These are phyloP conservation scores for Mycena filopes DNA, from an alignment of 768 basidiomycete species.

Conservation along the genomic window DNA sequence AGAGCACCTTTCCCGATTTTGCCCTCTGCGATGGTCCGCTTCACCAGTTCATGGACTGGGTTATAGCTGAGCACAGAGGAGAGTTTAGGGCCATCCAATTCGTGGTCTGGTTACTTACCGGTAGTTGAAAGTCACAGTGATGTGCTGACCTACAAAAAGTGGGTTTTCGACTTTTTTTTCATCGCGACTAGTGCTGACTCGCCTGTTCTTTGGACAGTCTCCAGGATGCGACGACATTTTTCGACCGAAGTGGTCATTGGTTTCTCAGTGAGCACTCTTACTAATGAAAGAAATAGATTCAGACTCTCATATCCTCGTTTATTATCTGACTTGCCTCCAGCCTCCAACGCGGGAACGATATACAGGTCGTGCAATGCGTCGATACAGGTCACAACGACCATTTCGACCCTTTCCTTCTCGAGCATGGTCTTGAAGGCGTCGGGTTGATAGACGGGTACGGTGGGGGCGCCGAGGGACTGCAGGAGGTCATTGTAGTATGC, in stretches of 20 bases:
- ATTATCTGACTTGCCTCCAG: slow-evolving; percentile 45
- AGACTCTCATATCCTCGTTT: background rate
- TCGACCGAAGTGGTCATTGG: slow-evolving; percentile 63
- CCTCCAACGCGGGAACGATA: slow-evolving; percentile 55
- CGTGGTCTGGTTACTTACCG: slow-evolving; percentile 36
- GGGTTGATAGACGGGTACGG: slow-evolving; percentile 52
- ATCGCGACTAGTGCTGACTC: too few species aligned
- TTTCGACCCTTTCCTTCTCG: slow-evolving; percentile 54
- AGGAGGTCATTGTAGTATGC: slow-evolving; percentile 57
- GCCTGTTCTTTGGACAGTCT: slow-evolving; percentile 56
- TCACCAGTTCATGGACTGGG: slow-evolving; percentile 60
- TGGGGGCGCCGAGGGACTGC: slow-evolving; percentile 47
- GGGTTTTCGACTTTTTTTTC: too few species aligned
- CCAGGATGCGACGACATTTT: slow-evolving; percentile 57
- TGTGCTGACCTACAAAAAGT: too few species aligned
- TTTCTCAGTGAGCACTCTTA: slow-evolving; percentile 63
- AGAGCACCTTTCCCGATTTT: slow-evolving; percentile 54
- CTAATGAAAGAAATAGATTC: slow-evolving; percentile 38
- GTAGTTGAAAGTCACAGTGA: slow-evolving; percentile 57
- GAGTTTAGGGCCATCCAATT: background rate
- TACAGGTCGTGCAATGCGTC: slow-evolving; percentile 60
- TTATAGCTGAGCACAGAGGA: slow-evolving; percentile 47
- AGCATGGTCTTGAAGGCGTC: slow-evolving; percentile 58
- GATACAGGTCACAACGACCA: slow-evolving; percentile 60
- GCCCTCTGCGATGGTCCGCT: slow-evolving; percentile 55